Percentiles rank a stretch among this genome's conserved stretches.
Conservation (phyloP, 306 rosid genomes). For the Styphnolobium japonicum region DNA sequence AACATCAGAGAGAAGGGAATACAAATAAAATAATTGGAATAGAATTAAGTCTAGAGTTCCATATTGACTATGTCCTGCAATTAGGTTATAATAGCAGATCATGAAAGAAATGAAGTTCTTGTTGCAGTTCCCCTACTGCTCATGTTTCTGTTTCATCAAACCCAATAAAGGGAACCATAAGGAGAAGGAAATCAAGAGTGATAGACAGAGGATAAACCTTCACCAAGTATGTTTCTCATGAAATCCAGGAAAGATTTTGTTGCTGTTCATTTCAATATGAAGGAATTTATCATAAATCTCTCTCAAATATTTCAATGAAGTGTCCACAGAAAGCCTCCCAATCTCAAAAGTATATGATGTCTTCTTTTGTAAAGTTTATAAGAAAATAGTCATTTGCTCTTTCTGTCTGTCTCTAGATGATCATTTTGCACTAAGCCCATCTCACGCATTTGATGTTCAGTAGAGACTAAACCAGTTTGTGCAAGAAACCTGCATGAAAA, state of each 20-base stretch:
- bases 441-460: constrained; percentile 81
- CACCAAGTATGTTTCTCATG: not conserved
- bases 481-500: too few species aligned
- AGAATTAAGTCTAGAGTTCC: not conserved
- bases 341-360: constrained; percentile 16
- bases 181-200: constrained; percentile 41
- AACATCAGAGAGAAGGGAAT: not conserved
- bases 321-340: constrained; percentile 11
- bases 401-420: constrained; percentile 34
- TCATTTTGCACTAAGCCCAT: constrained; percentile 53
- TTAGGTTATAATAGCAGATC: constrained; percentile 12
- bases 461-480: constrained; percentile 79
- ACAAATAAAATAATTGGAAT: not conserved
- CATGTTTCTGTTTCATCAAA: constrained; percentile 58
- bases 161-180: constrained; percentile 42
- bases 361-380: constrained; percentile 22
- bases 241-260: constrained; percentile 10
- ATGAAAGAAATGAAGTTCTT: constrained; percentile 51
- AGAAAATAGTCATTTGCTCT: constrained; percentile 31
- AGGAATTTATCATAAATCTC: constrained; percentile 1
- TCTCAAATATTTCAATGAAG: not conserved
- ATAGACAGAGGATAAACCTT: constrained; percentile 25
- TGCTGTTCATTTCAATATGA: constrained; percentile 7
- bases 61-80: constrained; percentile 21
- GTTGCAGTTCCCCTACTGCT: constrained; percentile 55